A percentile compares a stretch with the other conserved stretches of the same genome.
phyloP scores from a whole-genome alignment of 2,329 filamentous ascomycete genomes.

The Diaporthe sp. region DNA sequence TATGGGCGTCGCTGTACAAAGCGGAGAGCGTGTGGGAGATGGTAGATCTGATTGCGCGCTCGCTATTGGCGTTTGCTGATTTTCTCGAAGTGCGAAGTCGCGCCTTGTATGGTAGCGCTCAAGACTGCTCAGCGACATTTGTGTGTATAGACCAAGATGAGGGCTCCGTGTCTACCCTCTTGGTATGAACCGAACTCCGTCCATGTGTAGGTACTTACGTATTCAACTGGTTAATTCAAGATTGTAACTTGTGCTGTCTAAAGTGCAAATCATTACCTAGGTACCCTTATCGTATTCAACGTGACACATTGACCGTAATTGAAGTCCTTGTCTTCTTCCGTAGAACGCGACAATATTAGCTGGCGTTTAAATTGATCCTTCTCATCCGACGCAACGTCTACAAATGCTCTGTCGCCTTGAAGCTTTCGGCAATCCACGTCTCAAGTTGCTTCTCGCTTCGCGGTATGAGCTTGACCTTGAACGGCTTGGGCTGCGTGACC shows the following conservation, averaged over 20 bases:
- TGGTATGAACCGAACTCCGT: neutral
- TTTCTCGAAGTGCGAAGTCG: neutral
- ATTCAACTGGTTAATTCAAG: neutral
- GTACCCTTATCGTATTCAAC: neutral
- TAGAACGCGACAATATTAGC: neutral
- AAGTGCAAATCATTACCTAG: neutral
- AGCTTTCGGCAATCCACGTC: neutral
- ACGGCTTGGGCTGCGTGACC: slow-evolving; percentile 11
- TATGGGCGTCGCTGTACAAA: slow-evolving; percentile 7
- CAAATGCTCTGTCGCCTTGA: neutral
- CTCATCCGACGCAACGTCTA: neutral
- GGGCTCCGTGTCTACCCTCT: neutral
- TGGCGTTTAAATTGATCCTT: neutral
- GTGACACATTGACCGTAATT: neutral
- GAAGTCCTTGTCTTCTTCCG: neutral
- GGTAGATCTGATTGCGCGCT: slow-evolving; percentile 2
- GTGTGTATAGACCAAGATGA: neutral
- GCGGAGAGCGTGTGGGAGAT: slow-evolving; percentile 9
- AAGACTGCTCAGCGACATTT: neutral
- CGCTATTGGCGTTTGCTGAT: slow-evolving; percentile 2
- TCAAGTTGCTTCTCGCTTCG: neutral
- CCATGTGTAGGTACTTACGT: neutral
- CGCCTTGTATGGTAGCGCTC: neutral
- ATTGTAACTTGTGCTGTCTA: neutral
- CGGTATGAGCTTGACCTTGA: neutral